Evolutionary conservation across 495 filamentous ascomycete species (phyloP), one percentile per base, ranked within the genome.

Genomic region (Aspergillus asperescens): DNA sequence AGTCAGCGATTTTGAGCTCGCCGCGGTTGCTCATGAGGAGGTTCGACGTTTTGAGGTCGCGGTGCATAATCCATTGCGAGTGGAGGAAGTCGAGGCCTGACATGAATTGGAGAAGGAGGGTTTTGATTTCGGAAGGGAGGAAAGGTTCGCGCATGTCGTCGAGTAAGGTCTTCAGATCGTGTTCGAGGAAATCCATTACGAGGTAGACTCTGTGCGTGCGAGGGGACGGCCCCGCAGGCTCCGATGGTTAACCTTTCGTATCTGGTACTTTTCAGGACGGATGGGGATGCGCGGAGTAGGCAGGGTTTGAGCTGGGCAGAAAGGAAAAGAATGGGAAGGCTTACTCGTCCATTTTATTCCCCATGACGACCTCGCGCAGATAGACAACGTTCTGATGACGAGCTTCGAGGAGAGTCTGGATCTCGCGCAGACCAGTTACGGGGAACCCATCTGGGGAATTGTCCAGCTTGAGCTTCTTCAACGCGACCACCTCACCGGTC

Each of bases 101-200:
- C 12, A 82, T 72, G 34, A 98, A 83, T 62, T 98, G 93, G 0
- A 82, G 74, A 7, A 97, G 77, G 2, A 98, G 78, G 0, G 90
- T 92, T 69, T 98, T 98, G 62, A 86, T 84, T 65, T 98, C 93
- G 27, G 90, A 96, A 12, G 87, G 84, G 42, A 94, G 79, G 70
- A 98, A 98, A 0, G 92, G 90, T 60, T 96, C 89, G 42, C 84
- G 78, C 89, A 96, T 96, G 62, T 91, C 88, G 58, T 94, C 88
- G 54, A 92, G 86, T 51, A 98, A 79, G 51, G 88, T 87, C 73
- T 95, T 95, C 54, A 98, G 86, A 68, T 98, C 93, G 76, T 98
- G 93, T 76, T 96, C 92, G 63, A 96, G 77, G 73, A 97, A 98
- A 68, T 96, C 91, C 81, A 98, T 91, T 51, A 98, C 93, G 43